Evolutionary conservation across 2,329 filamentous ascomycete genomes (phyloP).

Genomic region (Monascus ruber): DNA sequence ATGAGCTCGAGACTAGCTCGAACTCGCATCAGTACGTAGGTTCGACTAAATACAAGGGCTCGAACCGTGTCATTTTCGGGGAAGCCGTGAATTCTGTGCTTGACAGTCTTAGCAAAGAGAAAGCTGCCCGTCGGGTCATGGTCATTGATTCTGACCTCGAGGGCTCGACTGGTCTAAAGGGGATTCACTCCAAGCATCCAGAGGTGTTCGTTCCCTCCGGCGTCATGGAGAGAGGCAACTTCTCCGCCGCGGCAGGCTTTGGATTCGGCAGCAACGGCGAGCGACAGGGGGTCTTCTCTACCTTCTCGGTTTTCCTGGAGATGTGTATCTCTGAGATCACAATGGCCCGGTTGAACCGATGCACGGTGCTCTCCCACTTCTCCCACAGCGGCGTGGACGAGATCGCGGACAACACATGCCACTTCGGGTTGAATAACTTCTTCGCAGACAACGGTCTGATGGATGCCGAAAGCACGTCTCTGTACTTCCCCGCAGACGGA

Average conservation of each 20-base stretch:
- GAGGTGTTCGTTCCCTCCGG: slow-evolving; percentile 29
- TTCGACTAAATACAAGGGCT: slow-evolving; percentile 23
- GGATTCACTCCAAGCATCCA: slow-evolving; percentile 24
- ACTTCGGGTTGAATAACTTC: slow-evolving; percentile 31
- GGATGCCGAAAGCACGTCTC: slow-evolving; percentile 21
- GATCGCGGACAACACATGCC: slow-evolving; percentile 33
- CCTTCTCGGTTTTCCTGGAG: slow-evolving; percentile 31
- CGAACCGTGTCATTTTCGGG: slow-evolving; percentile 29
- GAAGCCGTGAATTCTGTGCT: slow-evolving; percentile 28
- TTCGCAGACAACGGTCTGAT: slow-evolving; percentile 31
- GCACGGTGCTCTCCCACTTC: slow-evolving; percentile 29
- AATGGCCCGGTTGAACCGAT: slow-evolving; percentile 29
- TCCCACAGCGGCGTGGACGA: slow-evolving; percentile 31
- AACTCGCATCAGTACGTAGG: slow-evolving; percentile 24
- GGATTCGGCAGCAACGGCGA: slow-evolving; percentile 25
- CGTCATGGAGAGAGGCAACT: slow-evolving; percentile 32
- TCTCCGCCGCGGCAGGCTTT: slow-evolving; percentile 30
- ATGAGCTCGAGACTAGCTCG: slow-evolving; percentile 19
- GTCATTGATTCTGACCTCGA: slow-evolving; percentile 32
- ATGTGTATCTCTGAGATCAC: slow-evolving; percentile 32
- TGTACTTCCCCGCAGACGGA: slow-evolving; percentile 31
- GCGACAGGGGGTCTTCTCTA: slow-evolving; percentile 29
- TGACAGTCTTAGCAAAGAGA: slow-evolving; percentile 24
- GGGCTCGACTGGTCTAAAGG: slow-evolving; percentile 29
- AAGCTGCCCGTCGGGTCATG: slow-evolving; percentile 25